These are phyloP conservation scores for Macrophomina phaseolina DNA, from an alignment of 2,329 filamentous ascomycete genomes.

Conservation along the genomic window DNA sequence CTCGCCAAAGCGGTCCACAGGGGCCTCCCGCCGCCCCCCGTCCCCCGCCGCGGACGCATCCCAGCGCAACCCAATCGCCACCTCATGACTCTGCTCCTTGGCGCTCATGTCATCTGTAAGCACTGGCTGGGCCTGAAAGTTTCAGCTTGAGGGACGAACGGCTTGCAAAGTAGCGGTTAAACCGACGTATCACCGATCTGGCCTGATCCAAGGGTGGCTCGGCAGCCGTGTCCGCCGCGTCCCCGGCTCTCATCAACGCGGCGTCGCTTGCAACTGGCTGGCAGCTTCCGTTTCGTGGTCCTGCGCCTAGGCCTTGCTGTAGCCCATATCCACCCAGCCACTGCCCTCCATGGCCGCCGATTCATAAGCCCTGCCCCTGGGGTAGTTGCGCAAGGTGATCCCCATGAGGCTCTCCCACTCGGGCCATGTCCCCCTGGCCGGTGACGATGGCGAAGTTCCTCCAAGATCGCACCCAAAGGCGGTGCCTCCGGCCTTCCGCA, in stretches of 20 bases:
- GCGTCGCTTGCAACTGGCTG: neutral
- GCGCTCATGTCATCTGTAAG: neutral
- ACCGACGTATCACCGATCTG: neutral
- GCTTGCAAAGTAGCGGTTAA: neutral
- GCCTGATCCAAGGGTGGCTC: neutral
- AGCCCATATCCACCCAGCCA: neutral
- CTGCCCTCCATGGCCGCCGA: neutral
- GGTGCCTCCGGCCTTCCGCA: neutral
- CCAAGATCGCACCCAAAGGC: neutral
- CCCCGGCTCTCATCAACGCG: neutral
- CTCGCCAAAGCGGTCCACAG: neutral
- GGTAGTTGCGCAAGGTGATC: neutral
- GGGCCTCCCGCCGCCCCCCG: neutral
- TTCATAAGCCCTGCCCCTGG: neutral
- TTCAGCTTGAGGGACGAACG: neutral
- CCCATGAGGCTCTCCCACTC: constrained; percentile 1
- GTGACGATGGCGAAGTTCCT: neutral
- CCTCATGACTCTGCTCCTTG: constrained; percentile 6
- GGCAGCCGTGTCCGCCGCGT: neutral
- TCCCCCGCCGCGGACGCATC: neutral
- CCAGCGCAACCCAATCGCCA: constrained; percentile 6
- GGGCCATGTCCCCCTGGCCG: neutral
- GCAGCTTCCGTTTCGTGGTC: constrained; percentile 1
- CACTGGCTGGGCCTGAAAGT: neutral
- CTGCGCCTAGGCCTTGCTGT: neutral